Evolutionary conservation across 2,329 filamentous ascomycete genomes (phyloP).

Genomic region (Diplodia corticola): DNA sequence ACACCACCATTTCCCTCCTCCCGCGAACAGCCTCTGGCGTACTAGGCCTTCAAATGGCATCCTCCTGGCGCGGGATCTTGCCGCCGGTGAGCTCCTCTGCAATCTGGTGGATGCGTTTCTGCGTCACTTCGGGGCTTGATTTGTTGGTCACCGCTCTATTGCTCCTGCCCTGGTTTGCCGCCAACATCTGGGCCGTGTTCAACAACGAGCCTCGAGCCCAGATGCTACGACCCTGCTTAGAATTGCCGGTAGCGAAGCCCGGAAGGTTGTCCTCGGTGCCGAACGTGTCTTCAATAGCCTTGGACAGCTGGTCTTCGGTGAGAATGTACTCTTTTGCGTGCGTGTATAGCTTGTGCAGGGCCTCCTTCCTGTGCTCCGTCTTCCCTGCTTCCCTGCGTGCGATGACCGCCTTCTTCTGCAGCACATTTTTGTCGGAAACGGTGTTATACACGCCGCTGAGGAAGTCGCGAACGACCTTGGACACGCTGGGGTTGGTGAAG

Average conservation of each 20-base stretch:
- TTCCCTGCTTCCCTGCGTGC: slow-evolving; percentile 52
- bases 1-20: not conserved
- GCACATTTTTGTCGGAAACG: not conserved
- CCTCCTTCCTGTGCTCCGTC: slow-evolving; percentile 63
- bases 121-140: slow-evolving; percentile 43
- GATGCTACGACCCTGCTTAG: slow-evolving; percentile 33
- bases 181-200: slow-evolving; percentile 35
- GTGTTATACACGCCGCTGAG: slow-evolving; percentile 33
- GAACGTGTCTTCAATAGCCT: slow-evolving; percentile 75
- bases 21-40: not conserved
- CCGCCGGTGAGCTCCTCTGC: slow-evolving; percentile 68
- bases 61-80: slow-evolving; percentile 32
- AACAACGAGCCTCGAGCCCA: slow-evolving; percentile 37
- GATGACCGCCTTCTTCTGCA: slow-evolving; percentile 26
- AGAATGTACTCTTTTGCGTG: slow-evolving; percentile 86
- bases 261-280: slow-evolving; percentile 55
- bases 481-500: slow-evolving; percentile 68
- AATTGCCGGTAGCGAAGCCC: slow-evolving; percentile 37
- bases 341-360: slow-evolving; percentile 85
- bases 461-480: slow-evolving; percentile 29
- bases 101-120: slow-evolving; percentile 62
- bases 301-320: slow-evolving; percentile 72
- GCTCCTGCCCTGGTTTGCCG: slow-evolving; percentile 39
- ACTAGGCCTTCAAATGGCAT: not conserved
- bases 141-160: slow-evolving; percentile 29